A percentile compares a stretch with the other conserved stretches of the same genome.
Evolutionary conservation across 2,329 filamentous ascomycete genomes (phyloP).

Genomic region (Rhynchosporium agropyri): DNA sequence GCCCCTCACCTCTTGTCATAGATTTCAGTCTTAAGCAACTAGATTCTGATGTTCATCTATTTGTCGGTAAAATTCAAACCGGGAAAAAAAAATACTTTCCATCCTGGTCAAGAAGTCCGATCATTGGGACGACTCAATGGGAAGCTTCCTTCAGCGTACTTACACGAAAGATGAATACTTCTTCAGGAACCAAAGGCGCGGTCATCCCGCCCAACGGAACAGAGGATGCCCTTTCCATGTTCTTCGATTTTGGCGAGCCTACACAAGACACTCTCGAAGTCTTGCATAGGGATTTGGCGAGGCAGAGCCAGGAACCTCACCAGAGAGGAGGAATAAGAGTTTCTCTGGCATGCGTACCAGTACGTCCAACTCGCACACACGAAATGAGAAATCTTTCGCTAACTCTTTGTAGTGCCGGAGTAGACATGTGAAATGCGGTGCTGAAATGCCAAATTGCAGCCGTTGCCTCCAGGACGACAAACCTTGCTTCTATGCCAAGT

Average conservation of each 20-base stretch:
- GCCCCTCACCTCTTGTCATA: slow-evolving; percentile 5
- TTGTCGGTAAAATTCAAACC: neutral
- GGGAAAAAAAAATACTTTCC: neutral
- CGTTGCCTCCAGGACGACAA: slow-evolving; percentile 48
- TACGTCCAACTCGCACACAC: slow-evolving; percentile 43
- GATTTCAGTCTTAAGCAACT: neutral
- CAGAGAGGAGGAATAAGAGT: slow-evolving; percentile 45
- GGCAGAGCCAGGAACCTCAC: slow-evolving; percentile 19
- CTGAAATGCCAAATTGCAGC: slow-evolving; percentile 47
- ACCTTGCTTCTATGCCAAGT: slow-evolving; percentile 52
- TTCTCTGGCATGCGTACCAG: slow-evolving; percentile 51
- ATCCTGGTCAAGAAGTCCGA: neutral
- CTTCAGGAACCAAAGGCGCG: neutral
- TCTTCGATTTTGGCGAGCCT: slow-evolving; percentile 33
- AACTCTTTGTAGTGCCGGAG: slow-evolving; percentile 39
- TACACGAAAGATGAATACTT: slow-evolving; percentile 8
- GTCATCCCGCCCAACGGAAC: neutral
- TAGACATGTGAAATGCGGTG: slow-evolving; percentile 52
- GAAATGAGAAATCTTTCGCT: slow-evolving; percentile 47
- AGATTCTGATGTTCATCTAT: neutral
- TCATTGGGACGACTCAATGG: neutral
- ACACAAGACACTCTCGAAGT: neutral
- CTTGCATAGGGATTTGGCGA: neutral
- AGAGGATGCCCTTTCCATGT: slow-evolving; percentile 14
- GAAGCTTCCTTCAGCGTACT: neutral